Base-by-base conservation (phyloP, 495 filamentous ascomycete genomes). In the Haplographium delicatum region DNA sequence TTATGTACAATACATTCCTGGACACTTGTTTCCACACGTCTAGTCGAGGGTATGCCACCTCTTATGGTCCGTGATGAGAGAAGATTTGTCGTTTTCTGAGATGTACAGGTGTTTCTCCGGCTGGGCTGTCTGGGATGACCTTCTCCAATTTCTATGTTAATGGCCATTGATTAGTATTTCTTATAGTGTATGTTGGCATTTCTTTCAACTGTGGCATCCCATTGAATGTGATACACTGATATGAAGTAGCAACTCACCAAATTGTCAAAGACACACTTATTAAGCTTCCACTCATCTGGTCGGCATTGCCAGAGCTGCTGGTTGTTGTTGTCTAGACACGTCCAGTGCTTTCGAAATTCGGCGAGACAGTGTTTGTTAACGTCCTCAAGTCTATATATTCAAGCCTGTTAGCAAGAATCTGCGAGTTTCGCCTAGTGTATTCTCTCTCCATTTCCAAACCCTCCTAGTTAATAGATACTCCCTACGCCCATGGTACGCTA, bases 321-420 rank as follows among this genome's bases (percentile, higher is more conserved):
- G 72, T 99, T 99, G 78, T 94, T 89, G 71, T 94, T 84, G 61
- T 99, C 94, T 43, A 99, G 77, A 62, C 93, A 99, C 58, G 87
- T 71, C 90, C 90, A 97, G 68, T 99, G 93, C 42, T 77, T 74
- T 46, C 86, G 84, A 77, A 99, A 99, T 71, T 95, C 78, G 38
- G 82, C 74, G 22, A 97, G 73, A 72, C 93, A 99, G 72, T 86
- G 74, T 66, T 87, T 95, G 75, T 96, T 97, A 76, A 99, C 87
- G 65, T 97, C 93, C 56, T 88, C 85, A 64, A 98, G 78, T 26
- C 90, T 96, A 55, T 27, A 33, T 26, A 27, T 13, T 24, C 15
- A 30, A 4, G 3, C 7, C 15, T 16, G 35, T 45, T 23, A 53
- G 38, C 30, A 34, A 41, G n/a, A 44, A n/a, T n/a, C n/a, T n/a